Evolutionary conservation across 345 rosid genomes (phyloP).

Genomic region (Eucalyptus shirleyi): DNA sequence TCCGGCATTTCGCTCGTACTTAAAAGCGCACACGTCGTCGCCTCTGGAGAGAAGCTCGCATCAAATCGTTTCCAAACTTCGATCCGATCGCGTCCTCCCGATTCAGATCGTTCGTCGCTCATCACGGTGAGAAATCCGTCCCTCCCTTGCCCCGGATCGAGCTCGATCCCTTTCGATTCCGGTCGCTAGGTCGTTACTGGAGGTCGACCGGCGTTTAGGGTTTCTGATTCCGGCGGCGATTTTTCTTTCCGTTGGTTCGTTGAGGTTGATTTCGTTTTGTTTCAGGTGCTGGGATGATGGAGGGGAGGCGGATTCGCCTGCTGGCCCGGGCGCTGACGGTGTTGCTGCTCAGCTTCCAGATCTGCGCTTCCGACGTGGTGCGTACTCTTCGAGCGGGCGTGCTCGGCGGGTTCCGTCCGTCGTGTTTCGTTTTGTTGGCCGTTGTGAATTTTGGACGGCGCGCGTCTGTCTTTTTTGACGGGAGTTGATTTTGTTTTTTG

Average conservation of each 20-base stretch:
- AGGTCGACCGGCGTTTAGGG: background rate
- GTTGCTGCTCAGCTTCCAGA: background rate
- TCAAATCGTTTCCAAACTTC: background rate
- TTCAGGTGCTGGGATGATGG: background rate
- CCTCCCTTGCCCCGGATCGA: background rate
- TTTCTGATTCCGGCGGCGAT: background rate
- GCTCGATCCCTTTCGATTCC: background rate
- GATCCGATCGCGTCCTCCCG: background rate
- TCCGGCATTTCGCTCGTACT: background rate
- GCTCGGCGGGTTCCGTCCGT: background rate
- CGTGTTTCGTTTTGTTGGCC: background rate
- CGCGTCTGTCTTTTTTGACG: background rate
- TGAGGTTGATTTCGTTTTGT: background rate
- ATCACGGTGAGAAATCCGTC: background rate
- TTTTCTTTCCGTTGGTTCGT: background rate
- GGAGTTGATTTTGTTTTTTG: background rate
- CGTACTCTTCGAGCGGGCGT: background rate
- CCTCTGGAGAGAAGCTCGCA: background rate
- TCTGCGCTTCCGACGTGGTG: conserved; percentile 4
- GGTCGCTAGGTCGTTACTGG: background rate
- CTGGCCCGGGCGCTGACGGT: background rate
- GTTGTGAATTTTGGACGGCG: background rate
- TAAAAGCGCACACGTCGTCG: background rate
- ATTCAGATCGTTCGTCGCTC: background rate
- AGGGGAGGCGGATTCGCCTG: background rate